phyloP scores from a whole-genome alignment of 345 rosid genomes.

The thale cress (Arabidopsis thaliana) region DNA sequence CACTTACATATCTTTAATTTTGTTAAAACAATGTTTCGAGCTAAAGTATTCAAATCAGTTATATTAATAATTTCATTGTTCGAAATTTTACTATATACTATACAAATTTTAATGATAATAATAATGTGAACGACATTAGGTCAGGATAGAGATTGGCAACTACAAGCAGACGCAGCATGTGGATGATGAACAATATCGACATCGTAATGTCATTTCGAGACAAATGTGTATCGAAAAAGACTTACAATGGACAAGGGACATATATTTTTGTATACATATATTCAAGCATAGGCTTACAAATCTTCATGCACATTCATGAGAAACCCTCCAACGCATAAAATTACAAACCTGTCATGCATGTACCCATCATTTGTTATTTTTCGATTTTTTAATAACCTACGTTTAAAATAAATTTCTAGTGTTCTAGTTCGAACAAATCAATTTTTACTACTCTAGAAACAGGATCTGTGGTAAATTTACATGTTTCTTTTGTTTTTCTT shows the following conservation, averaged over 20 bases:
- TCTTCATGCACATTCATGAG: conserved; percentile 16
- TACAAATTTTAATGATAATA: neutral
- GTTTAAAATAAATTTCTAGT: neutral
- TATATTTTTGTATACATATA: neutral
- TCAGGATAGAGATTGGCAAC: conserved; percentile 14
- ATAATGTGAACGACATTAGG: conserved; percentile 16
- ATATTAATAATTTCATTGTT: too few species aligned
- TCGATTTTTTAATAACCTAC: neutral
- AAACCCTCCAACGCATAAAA: conserved; percentile 33
- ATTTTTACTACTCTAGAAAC: neutral
- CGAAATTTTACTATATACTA: too few species aligned
- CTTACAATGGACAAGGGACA: conserved; percentile 21
- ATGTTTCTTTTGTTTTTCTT: neutral
- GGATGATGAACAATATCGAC: conserved; percentile 1
- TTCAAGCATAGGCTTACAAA: conserved; percentile 31
- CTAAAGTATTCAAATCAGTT: too few species aligned
- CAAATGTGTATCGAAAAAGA: conserved; percentile 27
- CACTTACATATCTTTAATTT: neutral
- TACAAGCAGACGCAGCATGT: conserved; percentile 20
- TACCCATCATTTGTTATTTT: conserved; percentile 33
- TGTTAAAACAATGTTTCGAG: too few species aligned
- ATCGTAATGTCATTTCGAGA: conserved; percentile 15
- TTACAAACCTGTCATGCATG: conserved; percentile 37
- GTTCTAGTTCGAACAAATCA: neutral
- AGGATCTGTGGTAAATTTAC: neutral